A percentile compares a stretch with the other conserved stretches of the same genome.
phyloP scores from a whole-genome alignment of 2,329 filamentous ascomycete genomes.

The Alternaria angustiovoidea region DNA sequence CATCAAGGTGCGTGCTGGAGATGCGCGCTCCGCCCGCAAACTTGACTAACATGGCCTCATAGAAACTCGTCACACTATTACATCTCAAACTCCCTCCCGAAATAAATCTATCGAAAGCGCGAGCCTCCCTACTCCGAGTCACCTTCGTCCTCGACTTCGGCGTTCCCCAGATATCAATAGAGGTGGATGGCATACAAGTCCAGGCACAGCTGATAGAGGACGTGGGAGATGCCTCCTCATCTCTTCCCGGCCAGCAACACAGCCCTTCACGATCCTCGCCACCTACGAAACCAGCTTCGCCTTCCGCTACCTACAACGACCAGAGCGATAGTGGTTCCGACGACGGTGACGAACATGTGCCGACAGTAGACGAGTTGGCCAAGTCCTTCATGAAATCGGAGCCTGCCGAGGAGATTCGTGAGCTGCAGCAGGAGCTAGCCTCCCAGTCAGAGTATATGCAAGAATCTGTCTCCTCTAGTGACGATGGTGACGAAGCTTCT shows the following conservation, averaged over 20 bases:
- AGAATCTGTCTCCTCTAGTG: slow-evolving; percentile 66
- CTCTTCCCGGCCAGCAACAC: slow-evolving; percentile 10
- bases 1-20: slow-evolving; percentile 67
- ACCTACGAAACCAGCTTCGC: slow-evolving; percentile 15
- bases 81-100: slow-evolving; percentile 71
- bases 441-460: slow-evolving; percentile 69
- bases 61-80: slow-evolving; percentile 82
- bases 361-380: slow-evolving; percentile 75
- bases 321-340: slow-evolving; percentile 32
- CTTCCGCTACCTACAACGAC: slow-evolving; percentile 18
- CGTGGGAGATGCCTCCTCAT: slow-evolving; percentile 10
- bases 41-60: slow-evolving; percentile 25
- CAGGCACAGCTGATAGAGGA: slow-evolving; percentile 52
- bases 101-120: slow-evolving; percentile 76
- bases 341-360: slow-evolving; percentile 58
- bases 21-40: background rate
- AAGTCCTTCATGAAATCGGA: slow-evolving; percentile 80
- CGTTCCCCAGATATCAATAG: slow-evolving; percentile 80
- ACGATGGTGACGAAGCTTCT: slow-evolving; percentile 67
- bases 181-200: slow-evolving; percentile 82
- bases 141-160: slow-evolving; percentile 90
- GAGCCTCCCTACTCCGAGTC: slow-evolving; percentile 77
- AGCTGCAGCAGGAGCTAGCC: slow-evolving; percentile 73
- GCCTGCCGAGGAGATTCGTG: slow-evolving; percentile 69
- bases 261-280: slow-evolving; percentile 18